A percentile compares a stretch with the other conserved stretches of the same genome.
Conservation (phyloP, 75 land plant genomes). For the Ceratopteris richardii region DNA sequence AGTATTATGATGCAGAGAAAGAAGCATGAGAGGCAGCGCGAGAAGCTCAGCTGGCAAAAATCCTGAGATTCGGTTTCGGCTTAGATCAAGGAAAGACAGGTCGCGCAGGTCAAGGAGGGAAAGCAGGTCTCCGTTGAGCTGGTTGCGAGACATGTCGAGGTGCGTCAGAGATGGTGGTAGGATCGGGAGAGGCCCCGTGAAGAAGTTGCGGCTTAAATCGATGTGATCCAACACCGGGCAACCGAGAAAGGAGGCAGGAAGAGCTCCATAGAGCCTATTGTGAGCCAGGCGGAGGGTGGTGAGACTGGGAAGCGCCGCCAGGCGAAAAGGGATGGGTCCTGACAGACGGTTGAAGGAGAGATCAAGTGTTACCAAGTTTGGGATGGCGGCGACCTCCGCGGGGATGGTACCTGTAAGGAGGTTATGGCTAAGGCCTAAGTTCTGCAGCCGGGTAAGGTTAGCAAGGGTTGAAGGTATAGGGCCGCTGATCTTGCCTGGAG, state of each 20-base stretch:
- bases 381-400: neutral
- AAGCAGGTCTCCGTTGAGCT: too few species aligned
- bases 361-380: slow-evolving; percentile 9
- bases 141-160: too few species aligned
- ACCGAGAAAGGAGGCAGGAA: slow-evolving; percentile 16
- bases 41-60: slow-evolving; percentile 35
- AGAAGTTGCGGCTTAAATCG: too few species aligned
- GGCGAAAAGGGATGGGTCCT: slow-evolving; percentile 6
- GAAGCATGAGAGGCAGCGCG: slow-evolving; percentile 7
- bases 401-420: slow-evolving; percentile 13
- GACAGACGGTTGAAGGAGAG: slow-evolving; percentile 10
- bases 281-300: slow-evolving; percentile 13
- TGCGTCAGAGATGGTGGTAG: too few species aligned
- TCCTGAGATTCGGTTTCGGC: slow-evolving; percentile 61
- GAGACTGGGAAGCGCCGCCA: slow-evolving; percentile 8
- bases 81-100: slow-evolving; percentile 44
- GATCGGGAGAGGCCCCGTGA: too few species aligned
- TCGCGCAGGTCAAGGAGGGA: slow-evolving; percentile 9
- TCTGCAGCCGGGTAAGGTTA: slow-evolving; percentile 6
- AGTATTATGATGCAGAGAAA: slow-evolving; percentile 20
- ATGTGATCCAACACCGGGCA: neutral
- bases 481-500: slow-evolving; percentile 6
- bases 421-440: slow-evolving; percentile 13
- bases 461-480: slow-evolving; percentile 3
- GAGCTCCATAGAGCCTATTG: slow-evolving; percentile 14